phyloP scores from a whole-genome alignment of 345 rosid species.

The Carallia brachiata region DNA sequence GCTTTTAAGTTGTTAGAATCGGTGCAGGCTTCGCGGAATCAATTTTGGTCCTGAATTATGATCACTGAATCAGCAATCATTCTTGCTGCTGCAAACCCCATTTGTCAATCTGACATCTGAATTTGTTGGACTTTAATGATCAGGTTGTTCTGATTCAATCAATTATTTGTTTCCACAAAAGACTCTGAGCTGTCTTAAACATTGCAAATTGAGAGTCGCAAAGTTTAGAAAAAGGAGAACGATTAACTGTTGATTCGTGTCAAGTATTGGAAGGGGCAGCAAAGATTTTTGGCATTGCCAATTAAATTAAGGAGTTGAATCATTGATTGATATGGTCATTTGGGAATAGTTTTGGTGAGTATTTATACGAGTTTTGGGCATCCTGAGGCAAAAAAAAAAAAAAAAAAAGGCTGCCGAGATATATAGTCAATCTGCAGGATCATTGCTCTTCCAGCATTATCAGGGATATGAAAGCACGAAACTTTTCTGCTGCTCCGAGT shows the following conservation, averaged over 20 bases:
- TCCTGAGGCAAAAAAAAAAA: constrained; percentile 17
- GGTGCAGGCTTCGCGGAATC: not conserved
- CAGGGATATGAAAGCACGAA: constrained; percentile 30
- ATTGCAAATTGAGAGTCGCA: no score
- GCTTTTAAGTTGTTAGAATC: not conserved
- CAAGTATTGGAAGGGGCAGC: no score
- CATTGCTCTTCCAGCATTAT: constrained; percentile 25
- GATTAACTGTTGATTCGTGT: no score
- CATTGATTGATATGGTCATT: not conserved
- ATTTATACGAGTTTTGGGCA: constrained; percentile 20
- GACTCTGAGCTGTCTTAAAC: no score
- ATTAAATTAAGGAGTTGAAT: not conserved
- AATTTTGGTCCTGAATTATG: not conserved
- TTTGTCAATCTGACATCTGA: not conserved
- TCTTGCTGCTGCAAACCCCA: not conserved
- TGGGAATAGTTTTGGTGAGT: not conserved
- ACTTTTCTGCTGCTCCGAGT: not conserved
- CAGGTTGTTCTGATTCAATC: no score
- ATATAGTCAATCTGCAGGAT: constrained; percentile 20
- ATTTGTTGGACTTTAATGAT: not conserved
- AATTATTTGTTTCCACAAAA: no score
- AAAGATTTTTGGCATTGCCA: not conserved
- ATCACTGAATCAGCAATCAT: not conserved
- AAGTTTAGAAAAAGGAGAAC: no score
- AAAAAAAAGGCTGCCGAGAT: constrained; percentile 10